Base-by-base conservation (phyloP, 163 green algal genomes). In the Coccomyxa subellipsoidea region DNA sequence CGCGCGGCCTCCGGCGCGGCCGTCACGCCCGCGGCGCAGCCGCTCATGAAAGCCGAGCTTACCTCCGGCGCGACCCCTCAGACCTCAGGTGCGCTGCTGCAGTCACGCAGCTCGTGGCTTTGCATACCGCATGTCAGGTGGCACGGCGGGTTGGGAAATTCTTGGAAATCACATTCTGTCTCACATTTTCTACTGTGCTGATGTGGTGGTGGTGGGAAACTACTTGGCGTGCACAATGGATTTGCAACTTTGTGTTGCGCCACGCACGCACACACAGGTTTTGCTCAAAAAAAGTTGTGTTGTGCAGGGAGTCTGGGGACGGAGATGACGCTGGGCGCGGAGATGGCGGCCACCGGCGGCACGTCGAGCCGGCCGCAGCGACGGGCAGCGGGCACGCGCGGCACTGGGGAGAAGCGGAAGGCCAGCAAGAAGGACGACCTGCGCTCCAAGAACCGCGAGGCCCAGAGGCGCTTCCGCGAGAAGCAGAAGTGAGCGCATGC, bases 381-480 rank as follows among this genome's bases (percentile, higher is more conserved):
- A 18, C 47, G 47, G 47, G 47, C 47, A 59, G 47, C 47, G 4
- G 47, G 15, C 5, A 18, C 47, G 66, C 66, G 66, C 29, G 66
- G 66, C 66, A 34, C 18, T 7, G 66, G 66, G 10, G 66, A 73
- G 66, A 73, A 73, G 66, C 66, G 66, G 21, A 73, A 73, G n/a
- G 23, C 15, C 5, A 73, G 66, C 66, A 73, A 73, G 7, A 73
- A 73, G 66, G 66, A 73, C 66, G 66, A 73, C 66, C 8, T 73
- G 66, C 66, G 66, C 66, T 73, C 66, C 66, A 73, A 73, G 66
- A 73, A 73, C 66, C 66, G 66, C 66, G 66, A 73, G 66, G 66
- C 66, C 29, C 66, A 73, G 66, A 18, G 66, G 66, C 66, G 66
- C 66, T 73, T 73, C 66, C 66, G 66, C 8, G 66, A 73, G n/a